These are phyloP conservation scores for Austroboletus olivaceoglutinosus DNA, from an alignment of 1,284 basidiomycete species.

Conservation along the genomic window DNA sequence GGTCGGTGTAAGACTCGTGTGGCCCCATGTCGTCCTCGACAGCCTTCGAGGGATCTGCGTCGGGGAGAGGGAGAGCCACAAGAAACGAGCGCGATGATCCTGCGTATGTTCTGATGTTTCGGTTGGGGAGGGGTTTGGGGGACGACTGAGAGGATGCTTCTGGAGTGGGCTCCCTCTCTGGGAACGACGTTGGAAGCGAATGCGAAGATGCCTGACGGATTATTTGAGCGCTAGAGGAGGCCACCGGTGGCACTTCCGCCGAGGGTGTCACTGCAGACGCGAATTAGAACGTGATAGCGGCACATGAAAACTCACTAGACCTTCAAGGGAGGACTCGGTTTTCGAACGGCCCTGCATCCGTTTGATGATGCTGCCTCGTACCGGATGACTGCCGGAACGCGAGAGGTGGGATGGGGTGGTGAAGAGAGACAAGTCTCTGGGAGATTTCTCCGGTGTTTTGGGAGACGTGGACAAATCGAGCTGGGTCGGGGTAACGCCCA, in stretches of 20 bases:
- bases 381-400: too few species aligned
- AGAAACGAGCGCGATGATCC: slow-evolving; percentile 75
- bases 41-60: slow-evolving; percentile 21
- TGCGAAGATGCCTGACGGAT: slow-evolving; percentile 19
- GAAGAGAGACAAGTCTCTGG: background rate
- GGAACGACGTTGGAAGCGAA: slow-evolving; percentile 15
- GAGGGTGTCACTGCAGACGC: slow-evolving; percentile 3
- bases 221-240: slow-evolving; percentile 5
- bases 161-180: slow-evolving; percentile 11
- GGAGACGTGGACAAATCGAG: background rate
- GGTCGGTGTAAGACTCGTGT: slow-evolving; percentile 66
- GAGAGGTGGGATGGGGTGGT: too few species aligned
- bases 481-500: too few species aligned
- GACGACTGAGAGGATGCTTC: slow-evolving; percentile 20
- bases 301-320: background rate
- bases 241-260: background rate
- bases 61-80: slow-evolving; percentile 48
- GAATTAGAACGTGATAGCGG: background rate
- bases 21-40: slow-evolving; percentile 45
- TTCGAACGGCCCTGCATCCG: slow-evolving; percentile 48
- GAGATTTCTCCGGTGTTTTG: slow-evolving; percentile 19
- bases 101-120: slow-evolving; percentile 62
- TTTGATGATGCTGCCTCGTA: slow-evolving; percentile 32
- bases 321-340: slow-evolving; percentile 55
- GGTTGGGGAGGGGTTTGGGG: slow-evolving; percentile 30